Evolutionary conservation across 2,329 filamentous ascomycete genomes (phyloP).

Genomic region (Beauveria varroae): DNA sequence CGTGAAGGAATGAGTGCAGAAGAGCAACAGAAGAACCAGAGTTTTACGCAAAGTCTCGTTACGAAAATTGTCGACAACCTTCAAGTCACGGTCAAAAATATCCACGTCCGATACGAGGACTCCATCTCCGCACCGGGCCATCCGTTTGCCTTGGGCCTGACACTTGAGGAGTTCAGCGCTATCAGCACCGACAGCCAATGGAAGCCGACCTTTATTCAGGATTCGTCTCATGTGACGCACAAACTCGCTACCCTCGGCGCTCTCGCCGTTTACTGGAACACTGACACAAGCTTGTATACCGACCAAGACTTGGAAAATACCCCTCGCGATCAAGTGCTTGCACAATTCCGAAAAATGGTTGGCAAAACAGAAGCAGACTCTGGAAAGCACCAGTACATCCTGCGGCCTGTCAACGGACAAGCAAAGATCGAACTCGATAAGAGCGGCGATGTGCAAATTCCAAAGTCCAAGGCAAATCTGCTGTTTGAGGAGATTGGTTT

Average conservation of each 20-base stretch:
- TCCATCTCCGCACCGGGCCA: slow-evolving; percentile 91
- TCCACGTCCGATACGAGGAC: slow-evolving; percentile 97
- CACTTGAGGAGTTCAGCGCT: slow-evolving; percentile 92
- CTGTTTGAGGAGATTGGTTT: slow-evolving; percentile 97
- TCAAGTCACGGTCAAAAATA: slow-evolving; percentile 96
- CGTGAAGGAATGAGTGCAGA: slow-evolving; percentile 90
- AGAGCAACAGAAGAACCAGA: slow-evolving; percentile 96
- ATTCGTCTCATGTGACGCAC: slow-evolving; percentile 73
- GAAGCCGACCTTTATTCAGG: slow-evolving; percentile 93
- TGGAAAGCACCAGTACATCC: slow-evolving; percentile 76
- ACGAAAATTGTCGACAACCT: slow-evolving; percentile 98
- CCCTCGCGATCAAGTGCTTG: slow-evolving; percentile 68
- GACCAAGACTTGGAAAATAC: slow-evolving; percentile 44
- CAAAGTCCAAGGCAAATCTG: slow-evolving; percentile 83
- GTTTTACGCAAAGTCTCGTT: slow-evolving; percentile 88
- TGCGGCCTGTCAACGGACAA: slow-evolving; percentile 91
- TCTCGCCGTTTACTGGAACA: slow-evolving; percentile 96
- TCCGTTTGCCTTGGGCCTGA: slow-evolving; percentile 87
- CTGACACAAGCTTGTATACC: slow-evolving; percentile 69
- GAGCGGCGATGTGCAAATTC: slow-evolving; percentile 67
- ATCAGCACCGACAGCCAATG: slow-evolving; percentile 93
- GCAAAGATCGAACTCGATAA: slow-evolving; percentile 95
- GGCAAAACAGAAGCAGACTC: slow-evolving; percentile 56
- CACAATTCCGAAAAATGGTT: slow-evolving; percentile 72
- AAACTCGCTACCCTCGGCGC: slow-evolving; percentile 89